Evolutionary conservation across 441 rosid genomes (phyloP).

Genomic region (Biscutella auriculata): DNA sequence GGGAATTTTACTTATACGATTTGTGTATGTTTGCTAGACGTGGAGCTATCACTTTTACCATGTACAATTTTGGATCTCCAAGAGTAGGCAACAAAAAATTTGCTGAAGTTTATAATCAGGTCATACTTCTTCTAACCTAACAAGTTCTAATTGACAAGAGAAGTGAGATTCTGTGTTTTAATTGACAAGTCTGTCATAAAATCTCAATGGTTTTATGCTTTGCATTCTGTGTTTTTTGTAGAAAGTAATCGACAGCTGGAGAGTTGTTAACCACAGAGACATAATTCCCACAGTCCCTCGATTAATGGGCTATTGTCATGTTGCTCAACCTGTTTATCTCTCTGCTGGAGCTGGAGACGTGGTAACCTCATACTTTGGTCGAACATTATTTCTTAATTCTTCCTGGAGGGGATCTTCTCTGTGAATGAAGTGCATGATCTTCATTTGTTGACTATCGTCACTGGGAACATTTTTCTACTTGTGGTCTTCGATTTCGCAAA

Average conservation of each 20-base stretch:
- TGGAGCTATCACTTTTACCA: conserved; percentile 61
- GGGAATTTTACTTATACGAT: conserved; percentile 3
- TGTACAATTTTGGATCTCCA: conserved; percentile 97
- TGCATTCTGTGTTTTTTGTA: conserved; percentile 24
- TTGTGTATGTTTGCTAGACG: conserved; percentile 29
- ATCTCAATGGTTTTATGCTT: conserved; percentile 1
- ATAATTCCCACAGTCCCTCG: conserved; percentile 91
- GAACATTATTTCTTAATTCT: not conserved
- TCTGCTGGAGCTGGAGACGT: conserved; percentile 61
- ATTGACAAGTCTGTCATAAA: not conserved
- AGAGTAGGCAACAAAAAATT: conserved; percentile 90
- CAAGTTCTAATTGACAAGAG: not conserved
- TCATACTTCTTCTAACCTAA: conserved; percentile 19
- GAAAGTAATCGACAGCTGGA: conserved; percentile 93
- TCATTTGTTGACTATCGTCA: not conserved
- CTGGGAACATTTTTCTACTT: not conserved
- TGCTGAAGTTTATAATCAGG: conserved; percentile 83
- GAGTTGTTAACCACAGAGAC: conserved; percentile 93
- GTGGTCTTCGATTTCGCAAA: not conserved
- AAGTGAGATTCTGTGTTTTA: no score
- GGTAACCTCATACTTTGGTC: conserved; percentile 29
- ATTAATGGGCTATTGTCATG: conserved; percentile 94
- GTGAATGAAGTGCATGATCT: not conserved
- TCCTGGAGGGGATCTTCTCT: not conserved
- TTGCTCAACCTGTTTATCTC: conserved; percentile 82